Conservation (phyloP, 139 green algal species). For the Deuterostichococcus epilithicus region DNA sequence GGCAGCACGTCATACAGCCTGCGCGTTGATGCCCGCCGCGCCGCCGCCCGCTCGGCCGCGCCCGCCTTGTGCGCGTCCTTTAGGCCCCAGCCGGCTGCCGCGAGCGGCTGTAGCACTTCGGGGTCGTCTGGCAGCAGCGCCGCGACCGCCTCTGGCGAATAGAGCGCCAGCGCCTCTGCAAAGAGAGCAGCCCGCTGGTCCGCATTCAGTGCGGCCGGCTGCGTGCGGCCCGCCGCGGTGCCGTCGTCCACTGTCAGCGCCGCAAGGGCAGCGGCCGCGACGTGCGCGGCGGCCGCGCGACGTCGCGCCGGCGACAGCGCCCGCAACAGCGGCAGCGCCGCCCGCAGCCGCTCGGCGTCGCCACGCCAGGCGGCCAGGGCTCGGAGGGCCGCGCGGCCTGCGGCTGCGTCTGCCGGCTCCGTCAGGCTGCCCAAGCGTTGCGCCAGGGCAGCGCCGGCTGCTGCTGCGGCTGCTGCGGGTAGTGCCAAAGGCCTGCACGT, state of each 20-base stretch:
- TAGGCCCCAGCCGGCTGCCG: neutral
- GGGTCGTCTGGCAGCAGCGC: neutral
- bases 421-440: neutral
- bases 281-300: conserved; percentile 23
- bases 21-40: neutral
- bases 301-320: conserved; percentile 27
- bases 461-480: neutral
- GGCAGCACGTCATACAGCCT: neutral
- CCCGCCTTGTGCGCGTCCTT: neutral
- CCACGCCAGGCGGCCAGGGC: neutral
- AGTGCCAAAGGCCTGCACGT: neutral
- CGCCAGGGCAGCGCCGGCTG: neutral
- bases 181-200: neutral
- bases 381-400: neutral
- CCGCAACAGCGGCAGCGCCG: conserved; percentile 15
- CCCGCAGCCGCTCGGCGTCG: neutral
- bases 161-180: neutral
- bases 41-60: neutral
- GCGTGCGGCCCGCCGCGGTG: conserved; percentile 6
- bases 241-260: conserved; percentile 9
- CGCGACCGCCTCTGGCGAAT: neutral
- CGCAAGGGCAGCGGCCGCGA: conserved; percentile 26
- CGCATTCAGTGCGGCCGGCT: too few species aligned
- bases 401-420: neutral
- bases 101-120: neutral